These are phyloP conservation scores for Hypoxylon sp. DNA, from an alignment of 2,329 filamentous ascomycete genomes.

Conservation along the genomic window DNA sequence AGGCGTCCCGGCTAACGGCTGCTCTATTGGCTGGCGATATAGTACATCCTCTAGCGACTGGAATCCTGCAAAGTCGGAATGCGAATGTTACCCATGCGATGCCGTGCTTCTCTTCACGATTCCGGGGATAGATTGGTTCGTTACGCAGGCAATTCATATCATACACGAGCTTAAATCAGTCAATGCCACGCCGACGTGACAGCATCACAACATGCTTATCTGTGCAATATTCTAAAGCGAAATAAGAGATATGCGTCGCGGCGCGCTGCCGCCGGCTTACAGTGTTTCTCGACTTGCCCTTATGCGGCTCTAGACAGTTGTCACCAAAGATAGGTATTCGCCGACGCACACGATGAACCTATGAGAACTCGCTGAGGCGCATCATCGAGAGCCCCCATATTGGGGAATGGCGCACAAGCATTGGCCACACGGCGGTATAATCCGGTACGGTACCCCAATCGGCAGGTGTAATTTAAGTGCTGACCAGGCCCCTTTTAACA, in stretches of 20 bases:
- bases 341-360: too few relatives aligned
- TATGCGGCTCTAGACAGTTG: conserved; percentile 28
- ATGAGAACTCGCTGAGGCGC: too few relatives aligned
- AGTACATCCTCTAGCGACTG: conserved; percentile 4
- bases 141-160: conserved; percentile 12
- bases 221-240: conserved; percentile 20
- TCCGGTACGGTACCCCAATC: conserved; percentile 13
- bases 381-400: too few relatives aligned
- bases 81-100: conserved; percentile 34
- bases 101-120: conserved; percentile 31
- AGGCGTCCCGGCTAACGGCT: conserved; percentile 16
- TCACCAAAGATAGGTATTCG: conserved; percentile 2
- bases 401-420: not conserved
- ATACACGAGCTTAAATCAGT: conserved; percentile 11
- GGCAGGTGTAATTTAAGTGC: conserved; percentile 31
- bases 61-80: conserved; percentile 20
- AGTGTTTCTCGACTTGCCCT: conserved; percentile 10
- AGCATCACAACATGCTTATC: conserved; percentile 12
- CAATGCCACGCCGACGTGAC: conserved; percentile 3
- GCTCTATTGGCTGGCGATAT: conserved; percentile 6
- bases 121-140: conserved; percentile 10
- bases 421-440: conserved; percentile 13
- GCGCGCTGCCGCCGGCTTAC: not conserved
- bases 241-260: not conserved
- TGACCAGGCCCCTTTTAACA: conserved; percentile 3